Base-by-base conservation (phyloP, 768 basidiomycete genomes). In the Pleurotus djamor region DNA sequence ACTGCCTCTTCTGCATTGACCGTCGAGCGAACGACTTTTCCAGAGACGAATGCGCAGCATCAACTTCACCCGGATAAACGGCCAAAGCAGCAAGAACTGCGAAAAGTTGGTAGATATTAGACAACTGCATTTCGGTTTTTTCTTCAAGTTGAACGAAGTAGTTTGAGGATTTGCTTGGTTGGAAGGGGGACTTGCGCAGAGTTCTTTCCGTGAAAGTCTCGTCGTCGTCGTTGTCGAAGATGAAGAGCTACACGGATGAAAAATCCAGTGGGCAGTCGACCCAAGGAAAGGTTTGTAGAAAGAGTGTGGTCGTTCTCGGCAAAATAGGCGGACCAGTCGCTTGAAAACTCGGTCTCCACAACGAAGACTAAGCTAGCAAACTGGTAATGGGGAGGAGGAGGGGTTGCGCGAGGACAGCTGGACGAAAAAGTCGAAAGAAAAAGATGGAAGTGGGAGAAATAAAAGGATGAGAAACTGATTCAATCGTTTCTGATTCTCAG, bases 21-120 rank as follows among this genome's bases (percentile, higher is more conserved):
- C 54, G 36, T 44, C 54, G 37, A 36, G 54, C 54, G 38, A 56
- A 56, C 54, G 54, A 56, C 32, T 28, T 56, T 44, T 56, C 54
- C 54, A 56, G 54, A 36, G 54, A 56, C 41, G 54, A 56, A 44
- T 56, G 54, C 38, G 54, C 54, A 44, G 54, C 54, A 38, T 56
- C 54, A 32, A 56, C 54, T 44, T 36, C 21, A 44, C 54, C 35
- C 54, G 54, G 54, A 32, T 34, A 56, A 14, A 38, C 41, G 21
- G 54, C 54, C 54, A 56, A 56, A 56, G 41, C 52, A n/a, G 38
- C 54, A 14, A 56, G 54, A n/a, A 44, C 54, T 12, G 54, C 7
- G 38, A 56, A 44, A 56, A 56, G 17, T 21, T 56, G 54, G 44
- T 28, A 38, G 35, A 55, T 44, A 47, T 12, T 47, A 43, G 54